Percentiles rank a stretch among this genome's conserved stretches.
Evolutionary conservation across 2,329 filamentous ascomycete species (phyloP).

Genomic region (Pseudogymnoascus sp.): DNA sequence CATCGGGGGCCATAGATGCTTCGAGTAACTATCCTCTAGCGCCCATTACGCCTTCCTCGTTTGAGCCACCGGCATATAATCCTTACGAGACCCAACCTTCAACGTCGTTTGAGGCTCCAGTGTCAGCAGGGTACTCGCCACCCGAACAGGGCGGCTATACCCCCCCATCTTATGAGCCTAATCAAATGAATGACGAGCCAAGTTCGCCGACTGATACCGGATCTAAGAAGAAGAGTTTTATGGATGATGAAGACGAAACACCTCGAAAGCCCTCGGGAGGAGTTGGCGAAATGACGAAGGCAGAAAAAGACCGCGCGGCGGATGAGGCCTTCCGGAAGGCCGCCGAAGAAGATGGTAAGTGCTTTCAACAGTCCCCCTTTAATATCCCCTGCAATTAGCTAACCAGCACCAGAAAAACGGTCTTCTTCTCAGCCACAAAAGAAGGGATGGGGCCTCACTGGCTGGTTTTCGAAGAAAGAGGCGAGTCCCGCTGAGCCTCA

Average conservation of each 20-base stretch:
- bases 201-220: constrained; percentile 39
- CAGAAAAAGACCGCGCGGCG: constrained; percentile 68
- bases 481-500: constrained; percentile 32
- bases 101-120: constrained; percentile 32
- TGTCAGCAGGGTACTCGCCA: constrained; percentile 23
- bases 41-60: constrained; percentile 1
- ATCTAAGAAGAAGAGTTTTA: constrained; percentile 68
- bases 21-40: not conserved
- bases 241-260: constrained; percentile 72
- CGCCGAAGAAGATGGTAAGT: constrained; percentile 66
- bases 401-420: constrained; percentile 40
- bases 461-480: constrained; percentile 74
- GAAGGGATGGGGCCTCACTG: constrained; percentile 72
- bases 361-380: constrained; percentile 15
- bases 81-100: constrained; percentile 27
- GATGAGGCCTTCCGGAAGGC: constrained; percentile 80
- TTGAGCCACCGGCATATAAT: constrained; percentile 29
- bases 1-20: not conserved
- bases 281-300: constrained; percentile 52
- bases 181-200: constrained; percentile 40
- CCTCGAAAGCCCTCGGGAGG: constrained; percentile 36
- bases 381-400: not conserved
- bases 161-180: constrained; percentile 54
- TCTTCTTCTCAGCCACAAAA: constrained; percentile 45
- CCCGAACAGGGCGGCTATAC: constrained; percentile 44